A percentile compares a stretch with the other conserved stretches of the same genome.
phyloP scores from a whole-genome alignment of 495 filamentous ascomycete species.

The Penicillium antarcticum region DNA sequence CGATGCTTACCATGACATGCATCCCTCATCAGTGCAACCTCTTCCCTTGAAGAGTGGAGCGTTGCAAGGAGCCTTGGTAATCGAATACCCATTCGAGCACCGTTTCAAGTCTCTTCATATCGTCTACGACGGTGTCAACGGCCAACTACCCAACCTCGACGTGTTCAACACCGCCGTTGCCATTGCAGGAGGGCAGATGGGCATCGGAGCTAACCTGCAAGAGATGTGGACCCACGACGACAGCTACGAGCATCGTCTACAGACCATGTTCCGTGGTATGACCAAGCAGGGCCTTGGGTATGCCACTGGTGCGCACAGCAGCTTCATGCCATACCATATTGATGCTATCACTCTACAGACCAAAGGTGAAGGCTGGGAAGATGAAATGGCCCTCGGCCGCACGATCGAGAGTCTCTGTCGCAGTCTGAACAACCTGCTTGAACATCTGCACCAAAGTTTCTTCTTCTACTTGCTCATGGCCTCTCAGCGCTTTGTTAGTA shows the following conservation, averaged over 20 bases:
- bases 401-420: conserved; percentile 86
- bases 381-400: conserved; percentile 92
- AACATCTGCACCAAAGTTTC: conserved; percentile 97
- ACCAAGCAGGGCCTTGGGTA: conserved; percentile 85
- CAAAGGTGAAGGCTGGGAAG: conserved; percentile 88
- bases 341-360: conserved; percentile 93
- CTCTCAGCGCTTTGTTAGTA: conserved; percentile 88
- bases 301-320: conserved; percentile 87
- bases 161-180: conserved; percentile 90
- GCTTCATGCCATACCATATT: conserved; percentile 96
- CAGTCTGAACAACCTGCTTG: conserved; percentile 91
- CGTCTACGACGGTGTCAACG: conserved; percentile 94
- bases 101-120: conserved; percentile 85
- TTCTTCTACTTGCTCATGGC: conserved; percentile 98
- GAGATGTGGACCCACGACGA: conserved; percentile 83
- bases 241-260: conserved; percentile 75
- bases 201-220: conserved; percentile 76
- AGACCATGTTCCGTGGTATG: conserved; percentile 93
- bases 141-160: conserved; percentile 91
- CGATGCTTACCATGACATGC: conserved; percentile 91
- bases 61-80: conserved; percentile 84
- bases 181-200: conserved; percentile 90
- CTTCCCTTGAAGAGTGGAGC: conserved; percentile 88
- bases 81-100: conserved; percentile 87
- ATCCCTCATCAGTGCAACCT: conserved; percentile 65